phyloP scores from a whole-genome alignment of 202 grass and related monocot genomes.

The Brachypodium distachyon region DNA sequence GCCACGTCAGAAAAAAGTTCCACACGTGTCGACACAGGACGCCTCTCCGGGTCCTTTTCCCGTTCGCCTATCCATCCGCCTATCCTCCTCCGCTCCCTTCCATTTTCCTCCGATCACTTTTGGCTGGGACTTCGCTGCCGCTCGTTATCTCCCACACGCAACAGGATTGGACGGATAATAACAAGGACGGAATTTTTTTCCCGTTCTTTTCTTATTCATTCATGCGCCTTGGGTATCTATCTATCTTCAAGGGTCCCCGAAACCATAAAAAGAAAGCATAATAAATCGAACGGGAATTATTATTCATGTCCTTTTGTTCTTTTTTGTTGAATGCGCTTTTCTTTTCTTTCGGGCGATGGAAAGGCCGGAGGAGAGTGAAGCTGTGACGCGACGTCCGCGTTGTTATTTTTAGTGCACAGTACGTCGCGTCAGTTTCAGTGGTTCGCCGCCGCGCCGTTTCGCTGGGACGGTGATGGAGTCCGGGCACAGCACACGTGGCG shows the following conservation, averaged over 20 bases:
- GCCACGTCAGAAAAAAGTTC: constrained; percentile 13
- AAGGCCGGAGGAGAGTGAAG: background rate
- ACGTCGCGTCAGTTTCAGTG: background rate
- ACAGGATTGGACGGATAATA: constrained; percentile 13
- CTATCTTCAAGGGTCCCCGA: background rate
- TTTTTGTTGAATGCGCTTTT: background rate
- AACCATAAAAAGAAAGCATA: background rate
- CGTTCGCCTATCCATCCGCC: constrained; percentile 1
- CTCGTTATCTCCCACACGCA: constrained; percentile 32
- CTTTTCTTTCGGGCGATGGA: constrained; percentile 17
- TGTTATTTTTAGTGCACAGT: background rate
- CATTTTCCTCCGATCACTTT: background rate
- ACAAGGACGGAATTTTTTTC: constrained; percentile 3
- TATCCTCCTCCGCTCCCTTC: background rate
- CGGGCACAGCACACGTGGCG: background rate
- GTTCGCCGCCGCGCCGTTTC: constrained; percentile 30
- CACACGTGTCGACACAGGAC: constrained; percentile 7
- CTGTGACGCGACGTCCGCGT: constrained; percentile 4
- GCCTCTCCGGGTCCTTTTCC: background rate
- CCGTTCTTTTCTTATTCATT: background rate
- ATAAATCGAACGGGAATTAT: background rate
- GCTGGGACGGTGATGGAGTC: background rate
- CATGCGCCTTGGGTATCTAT: background rate
- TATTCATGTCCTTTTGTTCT: background rate
- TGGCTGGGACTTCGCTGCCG: background rate